These are phyloP conservation scores for Paramyrothecium sp. DNA, from an alignment of 2,329 filamentous ascomycete species.

Conservation along the genomic window DNA sequence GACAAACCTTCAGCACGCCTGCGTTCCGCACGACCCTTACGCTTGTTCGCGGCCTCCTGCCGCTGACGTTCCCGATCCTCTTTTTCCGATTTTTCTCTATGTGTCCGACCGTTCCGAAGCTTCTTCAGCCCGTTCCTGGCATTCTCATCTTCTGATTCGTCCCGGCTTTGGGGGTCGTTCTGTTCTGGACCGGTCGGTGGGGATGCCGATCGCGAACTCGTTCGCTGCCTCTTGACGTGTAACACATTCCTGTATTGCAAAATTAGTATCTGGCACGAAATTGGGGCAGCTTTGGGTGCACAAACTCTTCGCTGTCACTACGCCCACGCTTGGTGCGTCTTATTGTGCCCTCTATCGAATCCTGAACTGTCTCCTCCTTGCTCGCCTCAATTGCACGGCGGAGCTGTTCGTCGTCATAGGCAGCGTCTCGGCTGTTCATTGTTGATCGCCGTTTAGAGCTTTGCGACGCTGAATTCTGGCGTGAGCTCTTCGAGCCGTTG, in stretches of 20 bases:
- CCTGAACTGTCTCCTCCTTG: slow-evolving; percentile 69
- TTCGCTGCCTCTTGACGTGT: slow-evolving; percentile 78
- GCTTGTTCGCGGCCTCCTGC: slow-evolving; percentile 72
- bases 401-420: slow-evolving; percentile 91
- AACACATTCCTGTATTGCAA: slow-evolving; percentile 60
- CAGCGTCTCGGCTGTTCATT: slow-evolving; percentile 94
- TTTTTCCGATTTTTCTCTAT: slow-evolving; percentile 62
- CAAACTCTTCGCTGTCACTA: slow-evolving; percentile 94
- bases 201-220: slow-evolving; percentile 70
- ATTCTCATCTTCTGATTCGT: slow-evolving; percentile 73
- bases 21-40: slow-evolving; percentile 79
- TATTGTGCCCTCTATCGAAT: slow-evolving; percentile 48
- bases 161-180: slow-evolving; percentile 47
- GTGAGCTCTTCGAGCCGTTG: slow-evolving; percentile 55
- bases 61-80: slow-evolving; percentile 75
- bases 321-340: slow-evolving; percentile 78
- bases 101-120: slow-evolving; percentile 56
- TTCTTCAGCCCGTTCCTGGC: slow-evolving; percentile 57
- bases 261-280: slow-evolving; percentile 17
- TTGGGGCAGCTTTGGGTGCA: slow-evolving; percentile 22
- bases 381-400: slow-evolving; percentile 92
- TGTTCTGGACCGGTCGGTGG: slow-evolving; percentile 38
- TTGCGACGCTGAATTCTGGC: slow-evolving; percentile 47
- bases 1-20: slow-evolving; percentile 74
- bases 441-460: slow-evolving; percentile 85